Evolutionary conservation across 495 filamentous ascomycete genomes (phyloP), one percentile per base, ranked within the genome.

Genomic region (Penicillium herquei): DNA sequence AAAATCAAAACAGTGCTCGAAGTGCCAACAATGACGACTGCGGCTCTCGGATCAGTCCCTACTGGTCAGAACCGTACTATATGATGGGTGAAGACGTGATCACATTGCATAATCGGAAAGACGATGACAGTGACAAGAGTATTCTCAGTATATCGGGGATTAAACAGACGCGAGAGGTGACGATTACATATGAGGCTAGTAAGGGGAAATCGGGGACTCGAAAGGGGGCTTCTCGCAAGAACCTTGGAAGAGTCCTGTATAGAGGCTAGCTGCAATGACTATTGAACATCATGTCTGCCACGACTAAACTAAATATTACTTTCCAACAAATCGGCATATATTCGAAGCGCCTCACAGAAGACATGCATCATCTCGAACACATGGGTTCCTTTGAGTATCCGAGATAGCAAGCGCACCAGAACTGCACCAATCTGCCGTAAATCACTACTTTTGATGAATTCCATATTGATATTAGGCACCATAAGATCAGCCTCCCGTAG

Each of bases 321-420:
- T 2, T 52, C 51, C 18, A 52, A 39, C n/a, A 33, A 9, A 26
- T 33, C 8, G 8, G 40, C 26, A 44, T 52, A 52, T 1, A 21
- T 52, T 3, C 39, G 39, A 3, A 52, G 16, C 13, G 51, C 18
- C 12, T 52, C 39, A 34, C 39, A 52, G 26, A 52, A 43, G 14
- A 52, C 49, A 33, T 41, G 49, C 49, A 52, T 52, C 49, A 52
- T 52, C 39, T 42, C 49, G 33, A 52, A 52, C 7, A 52, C 49
- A 43, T 52, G 49, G 1, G 16, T 14, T 10, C 49, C 49, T 9
- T 52, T 52, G 21, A 52, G 17, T 33, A 52, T 52, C 39, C 43
- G 21, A 18, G 49, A 52, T 21, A 52, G 49, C 26, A 52, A 41
- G 13, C 49, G 49, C 21, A 52, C 39, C 1, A 52, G 39, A 5